Conservation (phyloP, 805 yeast genomes). For the Ogataea nitratoaversa region DNA sequence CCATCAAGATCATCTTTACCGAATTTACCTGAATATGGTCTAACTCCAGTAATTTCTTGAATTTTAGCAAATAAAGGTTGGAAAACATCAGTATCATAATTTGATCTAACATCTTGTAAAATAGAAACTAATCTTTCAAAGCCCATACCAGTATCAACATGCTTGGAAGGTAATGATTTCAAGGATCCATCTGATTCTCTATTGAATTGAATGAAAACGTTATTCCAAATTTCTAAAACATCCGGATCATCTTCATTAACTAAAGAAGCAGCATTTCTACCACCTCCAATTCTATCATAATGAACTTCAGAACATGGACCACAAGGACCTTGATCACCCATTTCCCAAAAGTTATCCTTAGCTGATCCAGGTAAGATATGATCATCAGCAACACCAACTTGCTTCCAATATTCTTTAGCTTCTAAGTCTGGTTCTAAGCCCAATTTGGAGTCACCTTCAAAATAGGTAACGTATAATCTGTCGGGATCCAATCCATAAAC, state of each 20-base stretch:
- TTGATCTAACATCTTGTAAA: conserved; percentile 84
- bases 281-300: conserved; percentile 97
- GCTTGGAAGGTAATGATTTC: conserved; percentile 86
- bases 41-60: conserved; percentile 88
- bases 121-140: conserved; percentile 95
- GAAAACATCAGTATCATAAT: conserved; percentile 97
- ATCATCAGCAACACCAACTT: conserved; percentile 84
- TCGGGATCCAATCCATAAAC: conserved; percentile 76
- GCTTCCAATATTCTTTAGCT: conserved; percentile 82
- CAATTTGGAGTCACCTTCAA: conserved; percentile 82
- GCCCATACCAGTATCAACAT: conserved; percentile 98
- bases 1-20: conserved; percentile 93
- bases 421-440: conserved; percentile 93
- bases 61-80: conserved; percentile 81
- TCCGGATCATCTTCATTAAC: conserved; percentile 98
- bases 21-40: conserved; percentile 87
- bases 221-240: conserved; percentile 96
- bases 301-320: conserved; percentile 99
- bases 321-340: conserved; percentile 99
- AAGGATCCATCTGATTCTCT: conserved; percentile 84
- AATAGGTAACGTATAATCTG: conserved; percentile 91
- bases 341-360: conserved; percentile 97
- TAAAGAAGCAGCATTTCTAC: conserved; percentile 86
- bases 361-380: conserved; percentile 91
- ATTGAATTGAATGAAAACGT: conserved; percentile 94